These are phyloP conservation scores for Colletotrichum brevisporum DNA, from an alignment of 2,329 filamentous ascomycete species.

Conservation along the genomic window DNA sequence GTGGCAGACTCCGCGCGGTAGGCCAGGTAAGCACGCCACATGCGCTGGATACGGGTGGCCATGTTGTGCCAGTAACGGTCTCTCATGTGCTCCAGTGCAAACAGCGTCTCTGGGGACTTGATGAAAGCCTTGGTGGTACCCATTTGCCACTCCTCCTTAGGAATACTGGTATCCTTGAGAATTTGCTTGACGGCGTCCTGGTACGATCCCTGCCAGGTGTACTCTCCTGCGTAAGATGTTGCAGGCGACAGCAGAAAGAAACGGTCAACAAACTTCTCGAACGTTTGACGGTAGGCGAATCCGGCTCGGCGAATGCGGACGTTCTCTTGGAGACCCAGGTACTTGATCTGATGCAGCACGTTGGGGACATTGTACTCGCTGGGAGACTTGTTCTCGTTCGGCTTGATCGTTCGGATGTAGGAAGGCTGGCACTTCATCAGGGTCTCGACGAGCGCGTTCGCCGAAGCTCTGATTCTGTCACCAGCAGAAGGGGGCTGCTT, in stretches of 20 bases:
- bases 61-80: constrained; percentile 99
- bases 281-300: constrained; percentile 96
- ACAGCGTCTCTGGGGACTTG: constrained; percentile 96
- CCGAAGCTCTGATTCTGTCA: constrained; percentile 95
- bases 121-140: constrained; percentile 98
- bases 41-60: constrained; percentile 96
- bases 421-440: constrained; percentile 98
- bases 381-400: constrained; percentile 98
- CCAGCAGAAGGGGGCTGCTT: constrained; percentile 94
- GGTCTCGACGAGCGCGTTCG: constrained; percentile 94
- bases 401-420: constrained; percentile 99
- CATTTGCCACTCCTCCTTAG: constrained; percentile 95
- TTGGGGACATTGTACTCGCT: constrained; percentile 93
- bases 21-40: constrained; percentile 95
- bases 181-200: constrained; percentile 93
- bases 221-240: constrained; percentile 96
- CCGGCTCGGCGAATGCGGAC: constrained; percentile 96
- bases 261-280: constrained; percentile 97
- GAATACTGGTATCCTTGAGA: constrained; percentile 95
- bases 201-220: constrained; percentile 92
- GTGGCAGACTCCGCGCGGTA: constrained; percentile 94
- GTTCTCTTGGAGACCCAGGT: constrained; percentile 99
- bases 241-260: constrained; percentile 96
- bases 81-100: constrained; percentile 97
- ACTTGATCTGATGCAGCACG: constrained; percentile 98